Evolutionary conservation across 306 rosid genomes (phyloP).

Genomic region (Trifolium repens): DNA sequence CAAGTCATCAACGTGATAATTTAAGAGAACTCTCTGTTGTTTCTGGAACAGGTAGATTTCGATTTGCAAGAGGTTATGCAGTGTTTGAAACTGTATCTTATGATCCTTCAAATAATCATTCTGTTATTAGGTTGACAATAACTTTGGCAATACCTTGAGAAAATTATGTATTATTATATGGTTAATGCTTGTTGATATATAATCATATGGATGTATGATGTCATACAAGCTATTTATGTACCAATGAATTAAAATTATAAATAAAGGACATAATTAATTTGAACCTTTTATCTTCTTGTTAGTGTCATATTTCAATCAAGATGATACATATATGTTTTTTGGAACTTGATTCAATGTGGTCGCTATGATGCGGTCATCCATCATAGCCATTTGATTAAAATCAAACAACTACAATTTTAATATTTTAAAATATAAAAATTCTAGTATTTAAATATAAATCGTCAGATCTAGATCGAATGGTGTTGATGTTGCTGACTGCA

Average conservation of each 20-base stretch:
- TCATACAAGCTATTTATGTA: not conserved
- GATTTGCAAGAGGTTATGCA: slow-evolving; percentile 55
- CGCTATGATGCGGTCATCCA: no score
- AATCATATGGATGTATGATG: not conserved
- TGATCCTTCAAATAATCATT: slow-evolving; percentile 36
- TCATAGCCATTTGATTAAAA: no score
- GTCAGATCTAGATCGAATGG: no score
- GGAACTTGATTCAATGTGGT: no score
- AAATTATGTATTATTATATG: not conserved
- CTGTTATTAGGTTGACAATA: slow-evolving; percentile 38
- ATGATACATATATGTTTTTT: no score
- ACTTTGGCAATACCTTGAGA: slow-evolving; percentile 14
- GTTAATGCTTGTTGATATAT: not conserved
- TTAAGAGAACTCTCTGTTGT: slow-evolving; percentile 52
- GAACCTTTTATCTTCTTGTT: not conserved
- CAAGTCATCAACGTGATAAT: slow-evolving; percentile 42
- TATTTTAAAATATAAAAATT: no score
- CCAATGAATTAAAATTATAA: not conserved
- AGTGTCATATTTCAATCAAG: not conserved
- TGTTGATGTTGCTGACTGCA: no score
- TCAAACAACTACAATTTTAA: no score
- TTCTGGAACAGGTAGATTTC: slow-evolving; percentile 61
- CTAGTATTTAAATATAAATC: no score
- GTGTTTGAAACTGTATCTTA: slow-evolving; percentile 25
- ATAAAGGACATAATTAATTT: not conserved